These are phyloP conservation scores for Debaryomycetaceae sp. DNA, from an alignment of 1,139 yeast genomes.

Conservation along the genomic window DNA sequence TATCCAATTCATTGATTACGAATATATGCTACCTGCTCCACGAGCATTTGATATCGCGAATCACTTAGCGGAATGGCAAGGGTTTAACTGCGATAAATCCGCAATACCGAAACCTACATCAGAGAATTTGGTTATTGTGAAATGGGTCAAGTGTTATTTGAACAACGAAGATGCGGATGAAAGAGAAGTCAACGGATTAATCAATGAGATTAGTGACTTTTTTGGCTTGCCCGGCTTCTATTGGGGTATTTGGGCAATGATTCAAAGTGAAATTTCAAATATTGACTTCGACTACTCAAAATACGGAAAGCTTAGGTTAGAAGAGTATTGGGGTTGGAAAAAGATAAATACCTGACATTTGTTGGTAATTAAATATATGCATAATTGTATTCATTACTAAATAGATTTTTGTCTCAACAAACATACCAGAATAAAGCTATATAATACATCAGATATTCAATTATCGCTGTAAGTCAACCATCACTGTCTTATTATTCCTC, in stretches of 20 bases:
- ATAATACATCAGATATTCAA: background rate
- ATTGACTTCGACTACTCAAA: conserved; percentile 71
- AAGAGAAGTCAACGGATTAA: conserved; percentile 29
- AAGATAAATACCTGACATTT: conserved; percentile 4
- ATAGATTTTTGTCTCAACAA: background rate
- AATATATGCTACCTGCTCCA: conserved; percentile 77
- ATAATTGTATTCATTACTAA: background rate
- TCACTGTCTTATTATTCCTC: conserved; percentile 65
- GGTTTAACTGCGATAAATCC: conserved; percentile 64
- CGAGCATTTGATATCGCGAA: conserved; percentile 83
- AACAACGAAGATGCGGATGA: conserved; percentile 25
- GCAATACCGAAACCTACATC: conserved; percentile 54
- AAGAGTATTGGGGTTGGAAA: conserved; percentile 75
- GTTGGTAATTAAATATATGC: background rate
- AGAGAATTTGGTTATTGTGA: conserved; percentile 43
- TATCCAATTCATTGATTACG: conserved; percentile 72
- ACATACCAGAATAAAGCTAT: background rate
- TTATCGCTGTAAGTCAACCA: conserved; percentile 62
- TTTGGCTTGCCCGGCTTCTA: conserved; percentile 82
- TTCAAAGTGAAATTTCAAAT: conserved; percentile 65
- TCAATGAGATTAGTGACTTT: conserved; percentile 55
- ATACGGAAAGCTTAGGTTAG: conserved; percentile 57
- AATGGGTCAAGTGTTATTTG: conserved; percentile 54
- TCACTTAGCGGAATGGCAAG: conserved; percentile 87
- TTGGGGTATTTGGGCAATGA: conserved; percentile 85